Percentiles rank a stretch among this genome's conserved stretches.
These are phyloP conservation scores for Phyllosticta paracitricarpa DNA, from an alignment of 2,329 filamentous ascomycete genomes.

Conservation along the genomic window DNA sequence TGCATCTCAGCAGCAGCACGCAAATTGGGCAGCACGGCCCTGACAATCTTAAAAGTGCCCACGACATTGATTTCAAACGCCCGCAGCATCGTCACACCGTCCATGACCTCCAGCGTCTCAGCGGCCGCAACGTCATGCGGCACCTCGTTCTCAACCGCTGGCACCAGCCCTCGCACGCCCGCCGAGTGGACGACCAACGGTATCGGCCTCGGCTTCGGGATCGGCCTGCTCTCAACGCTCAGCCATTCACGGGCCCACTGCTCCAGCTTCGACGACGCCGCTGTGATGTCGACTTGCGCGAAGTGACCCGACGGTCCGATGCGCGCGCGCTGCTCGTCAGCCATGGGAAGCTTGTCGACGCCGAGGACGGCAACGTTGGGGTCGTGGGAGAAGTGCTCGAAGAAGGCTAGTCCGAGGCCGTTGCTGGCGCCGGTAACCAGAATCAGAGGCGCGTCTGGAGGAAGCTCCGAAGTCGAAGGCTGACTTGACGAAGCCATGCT, in stretches of 20 bases:
- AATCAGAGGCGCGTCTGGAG: slow-evolving; percentile 13
- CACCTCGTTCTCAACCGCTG: slow-evolving; percentile 16
- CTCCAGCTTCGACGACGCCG: background rate
- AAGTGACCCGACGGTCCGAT: slow-evolving; percentile 4
- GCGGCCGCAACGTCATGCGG: slow-evolving; percentile 28
- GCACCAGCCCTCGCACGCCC: slow-evolving; percentile 36
- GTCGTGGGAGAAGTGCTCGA: slow-evolving; percentile 12
- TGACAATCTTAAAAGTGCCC: slow-evolving; percentile 33
- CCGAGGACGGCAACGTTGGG: background rate
- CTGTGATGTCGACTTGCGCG: background rate
- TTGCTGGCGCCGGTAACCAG: slow-evolving; percentile 29
- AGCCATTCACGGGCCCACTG: background rate
- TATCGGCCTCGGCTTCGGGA: slow-evolving; percentile 17
- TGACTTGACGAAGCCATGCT: background rate
- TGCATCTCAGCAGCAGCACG: background rate
- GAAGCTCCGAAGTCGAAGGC: background rate
- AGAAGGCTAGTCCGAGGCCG: slow-evolving; percentile 28
- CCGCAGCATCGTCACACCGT: slow-evolving; percentile 26
- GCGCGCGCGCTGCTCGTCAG: background rate
- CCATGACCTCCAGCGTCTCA: slow-evolving; percentile 33
- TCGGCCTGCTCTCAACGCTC: background rate
- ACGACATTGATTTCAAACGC: slow-evolving; percentile 34
- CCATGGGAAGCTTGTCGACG: slow-evolving; percentile 1
- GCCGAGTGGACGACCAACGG: slow-evolving; percentile 35
- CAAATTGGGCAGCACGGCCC: slow-evolving; percentile 28